A percentile compares a stretch with the other conserved stretches of the same genome.
Conservation (phyloP, 805 yeast species). For the Spathaspora arborariae region DNA sequence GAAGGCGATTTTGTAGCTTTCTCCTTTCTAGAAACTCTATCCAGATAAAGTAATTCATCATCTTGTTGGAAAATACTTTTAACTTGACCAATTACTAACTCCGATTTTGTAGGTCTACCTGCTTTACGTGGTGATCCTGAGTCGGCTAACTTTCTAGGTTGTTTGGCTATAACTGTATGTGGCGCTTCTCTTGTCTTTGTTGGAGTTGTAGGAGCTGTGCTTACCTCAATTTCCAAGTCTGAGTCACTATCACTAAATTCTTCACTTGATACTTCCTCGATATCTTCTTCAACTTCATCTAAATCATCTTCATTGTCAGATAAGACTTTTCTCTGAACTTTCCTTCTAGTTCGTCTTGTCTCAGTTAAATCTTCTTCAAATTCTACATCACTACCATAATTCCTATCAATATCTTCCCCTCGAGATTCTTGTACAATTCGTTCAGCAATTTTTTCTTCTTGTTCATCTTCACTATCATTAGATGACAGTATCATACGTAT, state of each 20-base stretch:
- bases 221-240: constrained; percentile 2
- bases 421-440: constrained; percentile 23
- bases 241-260: constrained; percentile 1
- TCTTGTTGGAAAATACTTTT: constrained; percentile 30
- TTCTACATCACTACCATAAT: constrained; percentile 13
- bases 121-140: constrained; percentile 1
- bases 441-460: constrained; percentile 46
- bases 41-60: constrained; percentile 4
- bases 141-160: constrained; percentile 1
- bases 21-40: background rate
- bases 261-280: background rate
- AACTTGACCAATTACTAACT: constrained; percentile 21
- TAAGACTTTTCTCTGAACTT: background rate
- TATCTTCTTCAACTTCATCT: constrained; percentile 1
- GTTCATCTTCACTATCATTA: constrained; percentile 27
- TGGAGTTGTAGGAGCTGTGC: background rate
- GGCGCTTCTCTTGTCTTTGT: background rate
- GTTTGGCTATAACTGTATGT: constrained; percentile 10
- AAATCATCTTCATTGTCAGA: constrained; percentile 1
- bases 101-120: constrained; percentile 27
- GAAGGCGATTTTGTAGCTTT: background rate
- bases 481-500: constrained; percentile 12
- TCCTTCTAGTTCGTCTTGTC: background rate
- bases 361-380: constrained; percentile 14
- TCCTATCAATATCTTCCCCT: constrained; percentile 4